Evolutionary conservation across 257 asterid species (phyloP), one percentile per base, ranked within the genome.

Genomic region (Catharanthus roseus): DNA sequence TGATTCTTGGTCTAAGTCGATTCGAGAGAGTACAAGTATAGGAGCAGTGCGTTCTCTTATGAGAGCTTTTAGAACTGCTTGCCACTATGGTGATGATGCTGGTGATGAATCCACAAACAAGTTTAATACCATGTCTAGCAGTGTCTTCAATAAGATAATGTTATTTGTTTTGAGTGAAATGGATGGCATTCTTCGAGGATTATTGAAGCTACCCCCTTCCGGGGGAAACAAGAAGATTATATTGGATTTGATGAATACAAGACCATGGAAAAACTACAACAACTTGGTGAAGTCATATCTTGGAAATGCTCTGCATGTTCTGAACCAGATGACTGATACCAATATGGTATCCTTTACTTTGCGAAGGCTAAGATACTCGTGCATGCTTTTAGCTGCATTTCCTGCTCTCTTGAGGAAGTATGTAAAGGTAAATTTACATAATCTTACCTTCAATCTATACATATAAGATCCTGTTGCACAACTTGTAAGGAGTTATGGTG

Each of bases 201-300:
- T 95, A 72, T 70, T 95, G 77, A 84, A 85, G 36, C 76, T 91
- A 31, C 90, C 97, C 9, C 65, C 87, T 67, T 80, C 90, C 4
- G 95, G 93, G 12, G 97, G 88, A 41, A 89, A 85, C 76, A 87
- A 83, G 73, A 91, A 89, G 89, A 85, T 75, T 70, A 60, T 89
- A 55, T 68, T 74, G 75, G 87, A 86, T 79, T 71, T 89, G 76
- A 82, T 82, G 85, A 78, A 75, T 42, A 87, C 89, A 36, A 83
- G 80, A 77, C 81, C 79, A 54, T 91, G 99, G 99, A 95, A 91
- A 82, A 91, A 82, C 75, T 74, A 87, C 81, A 85, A 85, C 68
- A 79, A 86, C 79, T 79, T 95, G 86, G 97, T 89, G 82, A 92
- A 95, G 78, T 95, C 97, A n/a, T 91, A 89, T 83, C 99, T 95